These are phyloP conservation scores for Sutorius eximius DNA, from an alignment of 1,284 basidiomycete species.

Conservation along the genomic window DNA sequence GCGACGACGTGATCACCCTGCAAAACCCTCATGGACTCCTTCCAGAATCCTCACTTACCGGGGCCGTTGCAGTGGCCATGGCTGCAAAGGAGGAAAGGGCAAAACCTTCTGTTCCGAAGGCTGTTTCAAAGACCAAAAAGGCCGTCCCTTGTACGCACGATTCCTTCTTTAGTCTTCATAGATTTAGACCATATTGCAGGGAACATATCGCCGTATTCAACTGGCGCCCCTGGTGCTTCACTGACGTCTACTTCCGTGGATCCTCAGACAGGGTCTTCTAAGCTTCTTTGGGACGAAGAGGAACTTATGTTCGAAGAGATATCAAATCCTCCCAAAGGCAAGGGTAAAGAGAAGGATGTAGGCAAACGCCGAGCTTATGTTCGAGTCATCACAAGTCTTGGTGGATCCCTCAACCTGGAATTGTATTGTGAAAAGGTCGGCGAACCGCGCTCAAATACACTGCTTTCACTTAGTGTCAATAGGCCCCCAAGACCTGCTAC, in stretches of 20 bases:
- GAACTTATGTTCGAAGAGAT: slow-evolving; percentile 94
- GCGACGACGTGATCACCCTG: slow-evolving; percentile 89
- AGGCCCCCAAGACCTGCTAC: slow-evolving; percentile 97
- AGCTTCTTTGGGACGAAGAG: slow-evolving; percentile 90
- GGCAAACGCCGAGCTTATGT: slow-evolving; percentile 89
- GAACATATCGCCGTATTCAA: slow-evolving; percentile 91
- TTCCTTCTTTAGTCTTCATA: slow-evolving; percentile 1
- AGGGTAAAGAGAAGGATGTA: slow-evolving; percentile 89
- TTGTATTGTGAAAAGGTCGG: slow-evolving; percentile 85
- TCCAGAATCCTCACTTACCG: slow-evolving; percentile 49
- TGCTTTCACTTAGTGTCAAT: slow-evolving; percentile 1
- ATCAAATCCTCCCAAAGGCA: slow-evolving; percentile 70
- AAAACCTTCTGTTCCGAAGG: slow-evolving; percentile 39
- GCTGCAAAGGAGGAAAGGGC: slow-evolving; percentile 33
- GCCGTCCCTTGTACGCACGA: slow-evolving; percentile 60
- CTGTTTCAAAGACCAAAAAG: slow-evolving; percentile 49
- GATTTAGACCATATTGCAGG: slow-evolving; percentile 45
- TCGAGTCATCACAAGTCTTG: slow-evolving; percentile 87
- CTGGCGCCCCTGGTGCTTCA: slow-evolving; percentile 88
- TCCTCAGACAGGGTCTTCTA: slow-evolving; percentile 74
- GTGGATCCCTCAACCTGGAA: slow-evolving; percentile 86
- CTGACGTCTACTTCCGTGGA: slow-evolving; percentile 91
- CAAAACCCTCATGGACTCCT: slow-evolving; percentile 83
- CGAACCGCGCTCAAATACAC: neutral
- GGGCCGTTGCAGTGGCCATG: slow-evolving; percentile 31